Evolutionary conservation across 495 filamentous ascomycete genomes (phyloP).

Genomic region (Venustampulla echinocandica): DNA sequence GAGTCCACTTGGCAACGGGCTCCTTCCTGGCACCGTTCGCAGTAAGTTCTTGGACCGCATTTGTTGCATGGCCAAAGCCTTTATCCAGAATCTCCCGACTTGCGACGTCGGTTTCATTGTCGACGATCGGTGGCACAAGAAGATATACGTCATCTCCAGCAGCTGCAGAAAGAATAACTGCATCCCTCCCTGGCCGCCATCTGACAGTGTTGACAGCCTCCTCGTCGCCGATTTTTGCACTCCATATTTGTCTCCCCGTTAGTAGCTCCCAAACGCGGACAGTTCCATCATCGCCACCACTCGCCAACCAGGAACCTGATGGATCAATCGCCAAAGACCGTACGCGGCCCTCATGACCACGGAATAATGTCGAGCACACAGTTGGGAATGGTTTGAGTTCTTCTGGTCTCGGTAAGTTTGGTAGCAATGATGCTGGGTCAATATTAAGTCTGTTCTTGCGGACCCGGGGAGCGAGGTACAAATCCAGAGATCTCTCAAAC

Average conservation of each 20-base stretch:
- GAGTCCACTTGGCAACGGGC: slow-evolving; percentile 70
- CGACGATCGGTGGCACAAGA: slow-evolving; percentile 62
- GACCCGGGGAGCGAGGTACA: slow-evolving; percentile 89
- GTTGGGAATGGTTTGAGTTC: slow-evolving; percentile 93
- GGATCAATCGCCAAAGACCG: slow-evolving; percentile 74
- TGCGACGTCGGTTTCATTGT: slow-evolving; percentile 61
- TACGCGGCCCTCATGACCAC: slow-evolving; percentile 83
- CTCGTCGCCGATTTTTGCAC: slow-evolving; percentile 63
- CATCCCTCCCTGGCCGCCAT: slow-evolving; percentile 81
- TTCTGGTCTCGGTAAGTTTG: slow-evolving; percentile 89
- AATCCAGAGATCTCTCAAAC: slow-evolving; percentile 89
- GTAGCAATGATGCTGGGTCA: slow-evolving; percentile 85
- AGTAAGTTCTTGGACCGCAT: slow-evolving; percentile 43
- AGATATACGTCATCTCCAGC: slow-evolving; percentile 80
- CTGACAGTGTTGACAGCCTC: slow-evolving; percentile 81
- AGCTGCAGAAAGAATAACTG: slow-evolving; percentile 71
- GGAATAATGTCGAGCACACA: slow-evolving; percentile 70
- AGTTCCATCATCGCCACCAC: slow-evolving; percentile 89
- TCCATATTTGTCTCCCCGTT: slow-evolving; percentile 84
- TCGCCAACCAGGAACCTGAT: slow-evolving; percentile 69
- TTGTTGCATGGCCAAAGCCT: slow-evolving; percentile 84
- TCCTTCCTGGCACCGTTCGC: slow-evolving; percentile 61
- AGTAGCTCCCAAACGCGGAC: slow-evolving; percentile 85
- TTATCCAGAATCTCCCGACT: slow-evolving; percentile 71
- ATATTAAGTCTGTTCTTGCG: slow-evolving; percentile 93